Conservation (phyloP, 345 rosid genomes). For the Mangifera indica region DNA sequence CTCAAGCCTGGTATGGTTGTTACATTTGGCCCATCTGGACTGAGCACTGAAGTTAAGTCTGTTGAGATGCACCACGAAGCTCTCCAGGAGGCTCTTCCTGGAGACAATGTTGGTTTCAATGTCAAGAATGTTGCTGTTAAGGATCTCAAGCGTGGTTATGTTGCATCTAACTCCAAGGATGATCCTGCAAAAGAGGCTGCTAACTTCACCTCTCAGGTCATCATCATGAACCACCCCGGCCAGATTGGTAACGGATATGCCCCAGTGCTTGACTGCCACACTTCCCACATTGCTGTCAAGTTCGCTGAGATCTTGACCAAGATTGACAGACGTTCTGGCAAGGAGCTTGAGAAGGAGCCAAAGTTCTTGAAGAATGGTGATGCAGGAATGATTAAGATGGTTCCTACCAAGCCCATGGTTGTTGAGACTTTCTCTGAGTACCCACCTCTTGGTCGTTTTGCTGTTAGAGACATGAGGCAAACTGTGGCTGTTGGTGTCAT, state of each 20-base stretch:
- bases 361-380: conserved; percentile 61
- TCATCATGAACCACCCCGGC: conserved; percentile 1
- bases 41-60: conserved; percentile 31
- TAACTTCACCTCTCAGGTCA: not conserved
- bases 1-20: conserved; percentile 28
- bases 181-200: not conserved
- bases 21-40: conserved; percentile 25
- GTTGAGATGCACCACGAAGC: conserved; percentile 23
- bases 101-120: not conserved
- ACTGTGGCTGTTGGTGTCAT: not conserved
- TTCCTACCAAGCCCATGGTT: not conserved
- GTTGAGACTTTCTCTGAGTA: not conserved
- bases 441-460: not conserved
- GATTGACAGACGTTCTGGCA: conserved; percentile 65
- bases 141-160: not conserved
- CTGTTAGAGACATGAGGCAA: not conserved
- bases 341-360: conserved; percentile 61
- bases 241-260: not conserved
- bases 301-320: conserved; percentile 27
- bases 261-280: not conserved
- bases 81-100: not conserved
- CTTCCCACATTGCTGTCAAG: not conserved
- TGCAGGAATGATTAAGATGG: conserved; percentile 41
- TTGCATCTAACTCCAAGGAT: not conserved
- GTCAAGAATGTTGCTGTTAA: not conserved